Evolutionary conservation across 1,284 basidiomycete species (phyloP).

Genomic region (Moesziomyces antarcticus): DNA sequence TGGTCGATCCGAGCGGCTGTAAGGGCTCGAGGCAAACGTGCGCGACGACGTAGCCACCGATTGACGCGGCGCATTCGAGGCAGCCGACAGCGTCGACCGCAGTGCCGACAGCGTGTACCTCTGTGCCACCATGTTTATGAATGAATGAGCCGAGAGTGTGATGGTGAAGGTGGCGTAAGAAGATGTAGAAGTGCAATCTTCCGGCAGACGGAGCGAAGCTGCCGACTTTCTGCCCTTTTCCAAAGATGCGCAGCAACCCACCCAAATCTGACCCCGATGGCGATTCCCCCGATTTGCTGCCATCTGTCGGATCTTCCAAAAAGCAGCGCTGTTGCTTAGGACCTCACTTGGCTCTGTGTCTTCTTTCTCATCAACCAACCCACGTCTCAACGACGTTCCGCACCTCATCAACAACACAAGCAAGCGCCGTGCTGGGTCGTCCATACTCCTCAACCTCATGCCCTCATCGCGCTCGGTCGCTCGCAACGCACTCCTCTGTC

Average conservation of each 20-base stretch:
- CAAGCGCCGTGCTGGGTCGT: too few relatives aligned
- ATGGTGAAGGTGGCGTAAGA: neutral
- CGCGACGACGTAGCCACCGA: conserved; percentile 38
- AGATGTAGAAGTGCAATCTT: neutral
- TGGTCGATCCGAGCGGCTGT: conserved; percentile 38
- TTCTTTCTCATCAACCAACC: neutral
- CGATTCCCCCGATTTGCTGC: neutral
- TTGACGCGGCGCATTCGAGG: conserved; percentile 25
- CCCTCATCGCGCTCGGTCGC: neutral
- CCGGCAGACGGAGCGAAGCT: conserved; percentile 9
- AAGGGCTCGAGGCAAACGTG: conserved; percentile 38
- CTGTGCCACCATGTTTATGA: conserved; percentile 33
- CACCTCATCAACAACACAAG: neutral
- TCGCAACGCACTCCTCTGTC: neutral
- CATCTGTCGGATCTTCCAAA: neutral
- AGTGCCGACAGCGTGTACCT: conserved; percentile 42
- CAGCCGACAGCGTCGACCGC: conserved; percentile 45
- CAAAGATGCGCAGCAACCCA: conserved; percentile 9
- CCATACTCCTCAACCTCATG: neutral
- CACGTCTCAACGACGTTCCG: neutral
- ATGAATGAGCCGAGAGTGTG: neutral
- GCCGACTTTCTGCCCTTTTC: conserved; percentile 2
- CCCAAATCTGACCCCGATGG: neutral
- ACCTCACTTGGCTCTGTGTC: too few relatives aligned
- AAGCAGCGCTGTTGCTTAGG: neutral